Evolutionary conservation across 2,329 filamentous ascomycete species (phyloP).

Genomic region (Fusarium mundagurra): DNA sequence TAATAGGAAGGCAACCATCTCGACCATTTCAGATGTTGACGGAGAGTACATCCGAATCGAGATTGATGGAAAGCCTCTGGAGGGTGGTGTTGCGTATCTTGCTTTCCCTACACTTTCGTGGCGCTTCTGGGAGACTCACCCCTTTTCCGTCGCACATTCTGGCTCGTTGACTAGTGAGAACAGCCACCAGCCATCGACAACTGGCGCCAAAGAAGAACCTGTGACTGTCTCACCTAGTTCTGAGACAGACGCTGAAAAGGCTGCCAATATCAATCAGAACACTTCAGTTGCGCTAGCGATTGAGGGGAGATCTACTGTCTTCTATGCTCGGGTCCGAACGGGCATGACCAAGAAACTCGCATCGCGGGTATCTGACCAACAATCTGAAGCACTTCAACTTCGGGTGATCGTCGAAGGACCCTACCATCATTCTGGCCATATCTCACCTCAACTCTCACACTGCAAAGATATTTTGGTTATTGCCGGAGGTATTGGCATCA

Average conservation of each 20-base stretch:
- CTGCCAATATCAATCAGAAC: not conserved
- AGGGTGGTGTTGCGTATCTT: constrained; percentile 49
- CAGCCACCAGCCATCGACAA: not conserved
- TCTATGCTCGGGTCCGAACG: constrained; percentile 35
- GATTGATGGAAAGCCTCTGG: constrained; percentile 35
- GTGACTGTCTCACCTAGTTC: constrained; percentile 13
- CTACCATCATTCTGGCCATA: constrained; percentile 40
- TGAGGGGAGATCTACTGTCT: not conserved
- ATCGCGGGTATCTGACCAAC: constrained; percentile 2
- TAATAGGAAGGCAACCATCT: constrained; percentile 36
- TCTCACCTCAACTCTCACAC: constrained; percentile 29
- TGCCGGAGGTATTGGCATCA: constrained; percentile 48
- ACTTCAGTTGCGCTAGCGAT: not conserved
- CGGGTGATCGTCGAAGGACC: constrained; percentile 42
- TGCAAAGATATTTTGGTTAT: constrained; percentile 44
- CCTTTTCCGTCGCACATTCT: constrained; percentile 45
- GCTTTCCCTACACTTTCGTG: constrained; percentile 49
- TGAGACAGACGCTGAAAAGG: not conserved
- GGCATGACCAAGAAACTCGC: constrained; percentile 39
- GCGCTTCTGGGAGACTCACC: constrained; percentile 51
- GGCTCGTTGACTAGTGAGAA: not conserved
- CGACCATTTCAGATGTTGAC: constrained; percentile 37
- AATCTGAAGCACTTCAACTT: constrained; percentile 10
- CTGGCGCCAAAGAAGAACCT: not conserved
- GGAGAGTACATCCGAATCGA: constrained; percentile 48